Base-by-base conservation (phyloP, 2,329 filamentous ascomycete genomes). In the Pseudonectria foliicola region DNA sequence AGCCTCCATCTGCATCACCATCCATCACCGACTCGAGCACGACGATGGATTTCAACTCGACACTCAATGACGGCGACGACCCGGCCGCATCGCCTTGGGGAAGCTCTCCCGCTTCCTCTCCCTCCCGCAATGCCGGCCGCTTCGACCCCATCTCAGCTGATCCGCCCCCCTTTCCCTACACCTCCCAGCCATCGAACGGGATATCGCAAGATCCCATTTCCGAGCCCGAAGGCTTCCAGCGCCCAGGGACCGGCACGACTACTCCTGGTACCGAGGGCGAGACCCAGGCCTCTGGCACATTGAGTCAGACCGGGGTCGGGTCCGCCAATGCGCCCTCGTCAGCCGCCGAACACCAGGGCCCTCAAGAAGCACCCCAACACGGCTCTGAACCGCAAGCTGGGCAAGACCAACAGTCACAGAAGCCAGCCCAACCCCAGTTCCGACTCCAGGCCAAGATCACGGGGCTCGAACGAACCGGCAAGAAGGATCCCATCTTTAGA, bases 381-480 rank as follows among this genome's bases (percentile, higher is more conserved):
- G 43, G 34, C n/a, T 26, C 42, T 24, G 41, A 39, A 10, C 37
- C 37, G 27, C 57, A 52, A 27, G 27, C 46, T 13, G 45, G 40
- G n/a, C 62, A 64, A 29, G 57, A 61, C 34, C 63, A 66, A 40
- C 68, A 67, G 36, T 77, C 75, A 3, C 87, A 77, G 3, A 59
- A 63, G 45, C 64, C 68, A 10, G 65, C 75, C 28, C 73, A 77
- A 35, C 81, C 85, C 18, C 77, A 82, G 42, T 89, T 85, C 62
- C 90, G 86, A 62, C 74, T 98, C 25, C 88, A 95, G 58, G 88
- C 85, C 29, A 98, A 96, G 68, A 88, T 98, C 44, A 95, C 89
- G 1, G 88, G 85, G 2, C 68, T 98, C 31, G 92, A 98, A 65
- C 75, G 92, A 40, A 92, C 85, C 4, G 89, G 89, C 42, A 88